A percentile compares a stretch with the other conserved stretches of the same genome.
These are phyloP conservation scores for Fusarium haematococcum DNA, from an alignment of 2,329 filamentous ascomycete genomes.

Conservation along the genomic window DNA sequence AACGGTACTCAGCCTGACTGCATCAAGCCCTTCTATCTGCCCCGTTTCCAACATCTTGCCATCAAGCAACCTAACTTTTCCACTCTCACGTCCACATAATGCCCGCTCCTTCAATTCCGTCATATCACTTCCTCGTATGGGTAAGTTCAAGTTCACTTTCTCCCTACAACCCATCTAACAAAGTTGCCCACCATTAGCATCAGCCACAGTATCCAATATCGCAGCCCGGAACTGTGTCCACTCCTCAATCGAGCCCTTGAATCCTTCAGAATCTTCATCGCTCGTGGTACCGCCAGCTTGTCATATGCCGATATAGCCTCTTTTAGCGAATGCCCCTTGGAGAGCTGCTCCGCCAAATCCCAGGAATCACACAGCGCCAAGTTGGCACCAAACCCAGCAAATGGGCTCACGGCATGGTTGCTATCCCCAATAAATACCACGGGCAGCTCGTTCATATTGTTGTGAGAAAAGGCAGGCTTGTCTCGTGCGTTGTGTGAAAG, in stretches of 20 bases:
- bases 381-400: constrained; percentile 62
- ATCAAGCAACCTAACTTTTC: background rate
- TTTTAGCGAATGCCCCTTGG: constrained; percentile 37
- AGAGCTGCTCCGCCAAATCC: constrained; percentile 58
- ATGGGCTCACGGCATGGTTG: constrained; percentile 63
- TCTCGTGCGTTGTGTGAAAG: constrained; percentile 57
- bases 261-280: constrained; percentile 40
- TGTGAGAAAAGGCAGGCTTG: constrained; percentile 57
- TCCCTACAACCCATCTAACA: constrained; percentile 35
- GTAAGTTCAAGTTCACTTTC: background rate
- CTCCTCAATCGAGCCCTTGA: constrained; percentile 39
- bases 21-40: background rate
- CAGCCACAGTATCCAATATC: constrained; percentile 38
- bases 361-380: constrained; percentile 60
- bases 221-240: constrained; percentile 42
- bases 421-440: constrained; percentile 62
- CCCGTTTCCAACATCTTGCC: background rate
- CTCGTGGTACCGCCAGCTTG: constrained; percentile 49
- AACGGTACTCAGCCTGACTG: background rate
- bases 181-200: constrained; percentile 35
- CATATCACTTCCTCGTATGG: background rate
- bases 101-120: background rate
- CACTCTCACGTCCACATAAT: background rate
- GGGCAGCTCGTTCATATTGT: constrained; percentile 31
- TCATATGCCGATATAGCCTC: constrained; percentile 51